Evolutionary conservation across 371 early-diverging fungal genomes (phyloP), one percentile per base, ranked within the genome.

Genomic region (Mucor sp.): DNA sequence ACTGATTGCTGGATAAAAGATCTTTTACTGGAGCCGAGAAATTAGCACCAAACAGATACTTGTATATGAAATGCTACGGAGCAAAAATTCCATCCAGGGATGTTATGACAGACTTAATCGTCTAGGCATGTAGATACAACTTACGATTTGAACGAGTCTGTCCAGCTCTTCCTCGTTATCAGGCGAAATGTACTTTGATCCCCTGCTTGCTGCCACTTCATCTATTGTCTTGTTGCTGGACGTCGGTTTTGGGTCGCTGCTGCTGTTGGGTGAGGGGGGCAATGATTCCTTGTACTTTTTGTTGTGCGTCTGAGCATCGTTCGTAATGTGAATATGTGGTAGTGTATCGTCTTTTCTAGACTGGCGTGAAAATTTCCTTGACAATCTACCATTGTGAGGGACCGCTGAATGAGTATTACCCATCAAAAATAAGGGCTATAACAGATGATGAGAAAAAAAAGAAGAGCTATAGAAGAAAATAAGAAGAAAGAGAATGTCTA

Each of bases 11-110:
- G 15, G 70, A 70, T n/a, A 83, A 39, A 19, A 80, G n/a, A 50
- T 77, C 74, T 55, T 56, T 66, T 1, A 80, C 75, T 15, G 83
- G 83, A n/a, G 81, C 74, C 6, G 72, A 75, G 53, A 75, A 83
- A 55, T 80, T 79, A 7, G 70, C 69, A 28, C 60, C 63, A 58
- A 79, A 80, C 17, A 72, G 66, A 57, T 76, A 76, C 44, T 79
- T 83, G 14, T 74, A 61, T 21, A 80, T 27, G 58, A 76, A 83
- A 65, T 83, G 83, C 83, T 83, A 63, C 25, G 32, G 32, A 57
- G 12, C 41, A 5, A 39, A 32, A 1, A 15, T 60, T 55, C 32
- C 17, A 37, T n/a, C 28, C 6, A 62, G 48, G 43, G 1, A 30
- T 4, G 27, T 53, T 53, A 50, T 30, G 43, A 8, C 5, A 61